Evolutionary conservation across 2,329 filamentous ascomycete genomes (phyloP), one percentile per base, ranked within the genome.

Genomic region (Scedosporium apiospermum): DNA sequence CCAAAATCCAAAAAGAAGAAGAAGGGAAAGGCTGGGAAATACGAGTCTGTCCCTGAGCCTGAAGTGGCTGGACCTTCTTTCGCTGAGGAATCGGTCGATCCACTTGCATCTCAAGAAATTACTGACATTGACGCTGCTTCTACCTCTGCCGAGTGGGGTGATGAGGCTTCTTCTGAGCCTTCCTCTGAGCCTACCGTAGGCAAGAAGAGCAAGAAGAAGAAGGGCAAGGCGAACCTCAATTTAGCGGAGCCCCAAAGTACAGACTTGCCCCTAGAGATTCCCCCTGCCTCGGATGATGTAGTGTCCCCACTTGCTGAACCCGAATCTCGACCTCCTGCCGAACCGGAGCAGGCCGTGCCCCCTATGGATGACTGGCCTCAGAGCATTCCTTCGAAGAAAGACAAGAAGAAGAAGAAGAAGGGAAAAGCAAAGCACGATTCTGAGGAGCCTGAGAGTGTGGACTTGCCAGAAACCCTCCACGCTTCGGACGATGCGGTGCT

Each of bases 111-210:
- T 57, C n/a, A 57, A 30, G 27, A 34, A 14, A 38, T 26, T 12
- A 16, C 27, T 16, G 55, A 38, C 12, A 12, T 44, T 7, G 57
- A 44, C 42, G 26, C 57, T 41, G 57, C 38, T 16, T 42, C 60
- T 57, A 42, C 26, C 53, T 14, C 18, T 55, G 60, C 60, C 27
- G 60, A 57, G 23, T 61, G 27, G 27, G 60, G 18, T 12, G 60
- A 57, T 6, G 60, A 57, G 49, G 30, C 46, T 38, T 30, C 10
- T 10, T 26, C 38, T 6, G 60, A 57, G 49, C 46, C 30, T 38
- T 30, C 10, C 4, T 26, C 42, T n/a, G 60, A 49, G 23, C 12
- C 57, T 6, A 34, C 38, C 4, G 6, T 12, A 10, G 95, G 57
- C 16, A 59, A 59, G 59, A 44, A 57, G 46, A 21, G 3, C 10